Conservation (phyloP, 2,329 filamentous ascomycete genomes). For the Nothopassalora personata region DNA sequence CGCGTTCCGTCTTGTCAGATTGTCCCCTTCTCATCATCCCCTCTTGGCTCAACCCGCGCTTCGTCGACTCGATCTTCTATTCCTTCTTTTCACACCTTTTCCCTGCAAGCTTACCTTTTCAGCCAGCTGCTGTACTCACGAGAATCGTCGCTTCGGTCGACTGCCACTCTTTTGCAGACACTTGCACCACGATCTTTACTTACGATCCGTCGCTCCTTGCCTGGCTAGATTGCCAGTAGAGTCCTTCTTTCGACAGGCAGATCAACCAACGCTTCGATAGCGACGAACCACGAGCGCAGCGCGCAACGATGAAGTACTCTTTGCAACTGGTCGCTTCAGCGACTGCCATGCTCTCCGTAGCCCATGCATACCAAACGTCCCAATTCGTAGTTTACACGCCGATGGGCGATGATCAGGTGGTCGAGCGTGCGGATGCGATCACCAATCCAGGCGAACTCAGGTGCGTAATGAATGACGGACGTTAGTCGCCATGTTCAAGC, state of each 20-base stretch:
- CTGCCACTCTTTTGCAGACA: background rate
- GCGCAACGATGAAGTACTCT: background rate
- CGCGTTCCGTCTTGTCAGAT: background rate
- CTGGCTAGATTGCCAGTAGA: background rate
- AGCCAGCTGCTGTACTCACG: background rate
- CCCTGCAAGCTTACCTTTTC: background rate
- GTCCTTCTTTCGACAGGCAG: background rate
- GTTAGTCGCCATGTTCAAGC: background rate
- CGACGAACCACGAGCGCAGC: background rate
- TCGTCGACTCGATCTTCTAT: background rate
- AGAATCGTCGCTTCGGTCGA: background rate
- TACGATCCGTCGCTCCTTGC: background rate
- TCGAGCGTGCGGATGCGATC: conserved; percentile 62
- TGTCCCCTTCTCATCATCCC: background rate
- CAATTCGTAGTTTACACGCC: conserved; percentile 29
- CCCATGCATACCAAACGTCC: conserved; percentile 4
- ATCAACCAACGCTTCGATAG: background rate
- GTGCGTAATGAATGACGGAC: conserved; percentile 6
- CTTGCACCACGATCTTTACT: conserved; percentile 1
- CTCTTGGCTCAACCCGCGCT: background rate
- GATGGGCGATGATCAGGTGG: conserved; percentile 35
- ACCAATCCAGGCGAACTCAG: conserved; percentile 51
- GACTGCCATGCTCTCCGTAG: conserved; percentile 11
- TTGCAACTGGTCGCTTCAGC: conserved; percentile 14
- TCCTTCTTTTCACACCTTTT: background rate